A percentile compares a stretch with the other conserved stretches of the same genome.
Conservation (phyloP, 192 early-diverging fungal genomes). For the Coemansia pectinata region DNA sequence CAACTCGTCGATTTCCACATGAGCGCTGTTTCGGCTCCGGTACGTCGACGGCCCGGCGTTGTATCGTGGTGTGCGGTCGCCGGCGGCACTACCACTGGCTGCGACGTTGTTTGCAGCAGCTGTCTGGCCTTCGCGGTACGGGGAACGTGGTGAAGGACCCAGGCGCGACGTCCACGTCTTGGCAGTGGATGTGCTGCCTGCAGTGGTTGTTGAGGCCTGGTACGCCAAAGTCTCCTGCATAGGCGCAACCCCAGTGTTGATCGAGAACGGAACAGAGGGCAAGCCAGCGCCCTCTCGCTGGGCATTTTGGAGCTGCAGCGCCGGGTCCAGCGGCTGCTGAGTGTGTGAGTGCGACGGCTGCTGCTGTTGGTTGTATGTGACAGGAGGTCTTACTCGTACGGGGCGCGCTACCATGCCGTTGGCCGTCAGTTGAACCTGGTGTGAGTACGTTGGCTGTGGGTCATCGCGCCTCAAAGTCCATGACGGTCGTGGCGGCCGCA, state of each 20-base stretch:
- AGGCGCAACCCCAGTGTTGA: slow-evolving; percentile 24
- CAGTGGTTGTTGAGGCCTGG: not conserved
- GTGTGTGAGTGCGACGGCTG: not conserved
- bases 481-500: slow-evolving; percentile 44
- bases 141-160: slow-evolving; percentile 20
- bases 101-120: not conserved
- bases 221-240: not conserved
- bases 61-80: slow-evolving; percentile 30
- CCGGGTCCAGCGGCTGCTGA: slow-evolving; percentile 15
- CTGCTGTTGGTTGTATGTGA: not conserved
- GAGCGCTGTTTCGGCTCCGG: slow-evolving; percentile 46
- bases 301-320: slow-evolving; percentile 11
- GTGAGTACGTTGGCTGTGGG: slow-evolving; percentile 33
- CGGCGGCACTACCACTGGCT: not conserved
- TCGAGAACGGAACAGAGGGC: slow-evolving; percentile 23
- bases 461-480: slow-evolving; percentile 50
- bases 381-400: not conserved
- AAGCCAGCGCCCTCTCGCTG: not conserved
- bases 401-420: slow-evolving; percentile 37
- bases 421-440: slow-evolving; percentile 31
- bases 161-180: not conserved
- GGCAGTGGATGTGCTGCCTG: not conserved
- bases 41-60: slow-evolving; percentile 22
- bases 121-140: slow-evolving; percentile 16
- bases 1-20: slow-evolving; percentile 48